Conservation (phyloP, 1,284 basidiomycete genomes). For the Malassezia furfur region DNA sequence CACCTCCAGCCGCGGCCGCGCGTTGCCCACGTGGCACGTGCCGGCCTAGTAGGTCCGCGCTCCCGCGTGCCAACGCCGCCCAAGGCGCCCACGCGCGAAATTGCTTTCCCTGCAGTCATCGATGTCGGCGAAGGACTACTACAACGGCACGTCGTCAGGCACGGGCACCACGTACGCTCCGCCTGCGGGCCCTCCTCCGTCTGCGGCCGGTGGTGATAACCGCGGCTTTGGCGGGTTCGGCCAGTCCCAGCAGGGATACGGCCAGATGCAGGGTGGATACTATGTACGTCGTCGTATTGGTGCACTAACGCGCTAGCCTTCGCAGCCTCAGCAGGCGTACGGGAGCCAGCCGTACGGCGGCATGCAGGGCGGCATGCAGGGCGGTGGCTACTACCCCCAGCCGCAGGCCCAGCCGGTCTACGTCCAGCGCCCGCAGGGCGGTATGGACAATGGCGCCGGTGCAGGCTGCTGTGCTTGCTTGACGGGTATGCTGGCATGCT, state of each 20-base stretch:
- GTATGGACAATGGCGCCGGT: slow-evolving; percentile 9
- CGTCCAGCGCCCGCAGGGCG: slow-evolving; percentile 23
- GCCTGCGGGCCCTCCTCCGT: slow-evolving; percentile 11
- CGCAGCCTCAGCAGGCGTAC: slow-evolving; percentile 17
- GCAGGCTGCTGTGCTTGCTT: slow-evolving; percentile 26
- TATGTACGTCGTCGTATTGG: slow-evolving; percentile 13
- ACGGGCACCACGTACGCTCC: slow-evolving; percentile 4
- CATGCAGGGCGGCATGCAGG: background rate
- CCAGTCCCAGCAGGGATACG: slow-evolving; percentile 15
- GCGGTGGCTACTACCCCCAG: background rate
- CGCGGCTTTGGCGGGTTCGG: slow-evolving; percentile 4
- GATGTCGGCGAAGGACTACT: slow-evolving; percentile 20
- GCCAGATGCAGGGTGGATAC: slow-evolving; percentile 25
- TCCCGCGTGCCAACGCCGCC: background rate
- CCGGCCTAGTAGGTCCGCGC: background rate
- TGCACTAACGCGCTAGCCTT: slow-evolving; percentile 13
- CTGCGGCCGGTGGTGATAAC: slow-evolving; percentile 5
- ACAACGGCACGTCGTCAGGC: slow-evolving; percentile 2
- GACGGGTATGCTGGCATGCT: slow-evolving; percentile 21
- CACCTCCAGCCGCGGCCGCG: no score
- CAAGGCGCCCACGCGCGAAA: no score
- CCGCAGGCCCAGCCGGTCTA: slow-evolving; percentile 15
- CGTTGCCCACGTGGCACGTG: no score
- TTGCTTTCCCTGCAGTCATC: no score
- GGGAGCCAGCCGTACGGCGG: no score